phyloP scores from a whole-genome alignment of 306 rosid species.

The Malus asiatica region DNA sequence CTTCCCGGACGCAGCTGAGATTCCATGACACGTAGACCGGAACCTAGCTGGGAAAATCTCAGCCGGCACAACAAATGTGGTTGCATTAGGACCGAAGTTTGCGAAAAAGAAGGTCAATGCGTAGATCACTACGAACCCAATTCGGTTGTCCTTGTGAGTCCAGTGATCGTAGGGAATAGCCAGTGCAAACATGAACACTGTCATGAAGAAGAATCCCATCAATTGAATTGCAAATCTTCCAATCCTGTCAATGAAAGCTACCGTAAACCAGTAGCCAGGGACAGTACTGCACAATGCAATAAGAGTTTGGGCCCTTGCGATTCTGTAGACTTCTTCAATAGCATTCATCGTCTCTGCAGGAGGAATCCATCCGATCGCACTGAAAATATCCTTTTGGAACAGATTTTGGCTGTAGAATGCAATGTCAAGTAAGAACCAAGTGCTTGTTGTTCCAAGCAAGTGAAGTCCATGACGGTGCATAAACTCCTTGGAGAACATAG shows the following conservation, averaged over 20 bases:
- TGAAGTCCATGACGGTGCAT: constrained; percentile 52
- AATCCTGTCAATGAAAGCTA: constrained; percentile 53
- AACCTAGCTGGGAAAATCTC: constrained; percentile 75
- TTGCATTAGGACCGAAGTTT: constrained; percentile 74
- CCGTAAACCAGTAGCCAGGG: constrained; percentile 78
- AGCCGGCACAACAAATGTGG: constrained; percentile 73
- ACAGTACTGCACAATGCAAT: constrained; percentile 75
- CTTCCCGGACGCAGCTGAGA: constrained; percentile 67
- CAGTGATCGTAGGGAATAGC: constrained; percentile 74
- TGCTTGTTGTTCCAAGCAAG: constrained; percentile 57
- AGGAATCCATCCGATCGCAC: constrained; percentile 73
- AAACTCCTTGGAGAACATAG: constrained; percentile 50
- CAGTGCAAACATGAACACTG: constrained; percentile 64
- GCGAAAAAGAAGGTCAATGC: constrained; percentile 68
- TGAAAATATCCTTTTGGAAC: constrained; percentile 71
- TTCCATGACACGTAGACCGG: constrained; percentile 68
- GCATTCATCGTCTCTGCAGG: constrained; percentile 58
- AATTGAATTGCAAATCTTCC: constrained; percentile 67
- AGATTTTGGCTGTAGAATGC: constrained; percentile 70
- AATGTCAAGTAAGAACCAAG: constrained; percentile 74
- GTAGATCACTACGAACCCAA: constrained; percentile 55
- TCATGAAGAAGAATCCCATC: constrained; percentile 84
- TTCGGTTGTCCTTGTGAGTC: constrained; percentile 43
- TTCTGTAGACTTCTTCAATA: constrained; percentile 48
- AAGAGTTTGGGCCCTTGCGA: constrained; percentile 66